phyloP scores from a whole-genome alignment of 805 yeast species.

The Candida nitratophila region DNA sequence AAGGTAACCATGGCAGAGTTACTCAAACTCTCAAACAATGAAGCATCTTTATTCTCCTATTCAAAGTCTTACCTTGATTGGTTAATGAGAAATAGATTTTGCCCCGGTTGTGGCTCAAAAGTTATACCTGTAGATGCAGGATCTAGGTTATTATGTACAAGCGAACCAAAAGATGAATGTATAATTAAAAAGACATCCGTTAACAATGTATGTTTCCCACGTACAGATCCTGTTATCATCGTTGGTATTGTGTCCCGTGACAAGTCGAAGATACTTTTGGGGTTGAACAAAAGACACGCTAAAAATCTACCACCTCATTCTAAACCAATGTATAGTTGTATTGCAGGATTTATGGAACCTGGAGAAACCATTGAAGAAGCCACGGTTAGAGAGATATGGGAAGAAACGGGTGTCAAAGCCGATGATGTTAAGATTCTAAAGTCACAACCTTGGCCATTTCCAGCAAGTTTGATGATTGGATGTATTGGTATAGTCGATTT shows the following conservation, averaged over 20 bases:
- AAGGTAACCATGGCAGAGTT: slow-evolving; percentile 12
- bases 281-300: slow-evolving; percentile 59
- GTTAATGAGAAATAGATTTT: slow-evolving; percentile 64
- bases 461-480: slow-evolving; percentile 90
- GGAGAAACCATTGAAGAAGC: slow-evolving; percentile 89
- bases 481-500: slow-evolving; percentile 76
- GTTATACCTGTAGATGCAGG: slow-evolving; percentile 64
- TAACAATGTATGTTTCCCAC: slow-evolving; percentile 80
- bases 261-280: slow-evolving; percentile 59
- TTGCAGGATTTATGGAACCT: slow-evolving; percentile 96
- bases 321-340: slow-evolving; percentile 61
- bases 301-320: slow-evolving; percentile 4
- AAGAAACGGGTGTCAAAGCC: slow-evolving; percentile 82
- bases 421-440: slow-evolving; percentile 50
- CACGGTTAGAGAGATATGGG: slow-evolving; percentile 86
- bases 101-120: slow-evolving; percentile 79
- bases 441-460: slow-evolving; percentile 98
- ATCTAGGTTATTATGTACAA: slow-evolving; percentile 48
- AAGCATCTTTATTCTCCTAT: slow-evolving; percentile 70
- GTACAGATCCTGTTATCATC: slow-evolving; percentile 87
- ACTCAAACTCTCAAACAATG: slow-evolving; percentile 24
- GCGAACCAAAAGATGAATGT: slow-evolving; percentile 26
- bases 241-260: slow-evolving; percentile 65
- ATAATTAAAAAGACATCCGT: slow-evolving; percentile 39
- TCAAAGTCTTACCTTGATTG: slow-evolving; percentile 83